Evolutionary conservation across 2,329 filamentous ascomycete species (phyloP), one percentile per base, ranked within the genome.

Genomic region (Monilinia vaccinii-corymbosi): DNA sequence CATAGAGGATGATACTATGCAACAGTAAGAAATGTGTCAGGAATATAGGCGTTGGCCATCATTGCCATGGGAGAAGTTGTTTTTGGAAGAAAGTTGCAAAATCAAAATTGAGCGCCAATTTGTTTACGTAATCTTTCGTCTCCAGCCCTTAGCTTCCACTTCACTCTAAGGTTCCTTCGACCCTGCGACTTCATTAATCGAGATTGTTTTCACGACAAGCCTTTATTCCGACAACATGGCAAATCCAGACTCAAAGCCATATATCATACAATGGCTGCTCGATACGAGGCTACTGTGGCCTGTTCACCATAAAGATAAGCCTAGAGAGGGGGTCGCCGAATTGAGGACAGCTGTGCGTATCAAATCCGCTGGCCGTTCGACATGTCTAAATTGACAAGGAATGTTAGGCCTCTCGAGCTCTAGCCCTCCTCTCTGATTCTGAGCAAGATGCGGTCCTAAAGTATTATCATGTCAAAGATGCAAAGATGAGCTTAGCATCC

Each of bases 401-500:
- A 36, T 38, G 28, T 44, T 47, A 85, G 81, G 82, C 83, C 47
- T 71, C 77, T n/a, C 74, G 77, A 49, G 79, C 80, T 25, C 73
- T 87, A 40, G 72, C 74, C 10, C 75, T 86, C 32, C 76, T 86
- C 52, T 72, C 76, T 2, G 66, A 74, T 1, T 74, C 80, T 11
- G 87, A 91, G 70, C 81, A 80, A 62, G 71, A 78, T 56, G 73
- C 74, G 16, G 80, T 86, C 36, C 77, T 85, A 10, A 77, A 77
- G 60, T 89, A 83, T 74, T 82, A 83, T 74, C 83, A 86, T 71
- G 76, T 86, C 66, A 78, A 81, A 69, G 89, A 92, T 73, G 88
- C 88, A 57, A 88, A 87, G 71, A 87, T 91, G 80, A 81, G 82
- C 52, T 78, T 93, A 46, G 86, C 75, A 28, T 92, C 88, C 21